Conservation (phyloP, 352 stramenopile species). For the Peronospora farinosa region DNA sequence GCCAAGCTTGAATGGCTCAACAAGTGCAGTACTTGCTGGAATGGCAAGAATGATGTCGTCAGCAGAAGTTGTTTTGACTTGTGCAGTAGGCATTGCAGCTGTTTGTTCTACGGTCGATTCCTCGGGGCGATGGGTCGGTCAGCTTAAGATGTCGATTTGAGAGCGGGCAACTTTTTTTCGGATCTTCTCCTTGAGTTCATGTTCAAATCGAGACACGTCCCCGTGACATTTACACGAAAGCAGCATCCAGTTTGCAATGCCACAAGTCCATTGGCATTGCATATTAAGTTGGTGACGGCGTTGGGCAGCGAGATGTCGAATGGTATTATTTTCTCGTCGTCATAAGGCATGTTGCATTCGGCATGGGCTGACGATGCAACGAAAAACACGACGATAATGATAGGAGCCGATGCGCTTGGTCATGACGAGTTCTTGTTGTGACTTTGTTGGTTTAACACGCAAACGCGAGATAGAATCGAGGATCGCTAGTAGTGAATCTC, state of each 20-base stretch:
- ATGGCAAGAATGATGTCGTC: constrained; percentile 41
- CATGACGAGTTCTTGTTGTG: background rate
- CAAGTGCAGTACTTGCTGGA: constrained; percentile 44
- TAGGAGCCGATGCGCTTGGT: background rate
- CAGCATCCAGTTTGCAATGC: constrained; percentile 47
- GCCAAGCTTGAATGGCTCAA: constrained; percentile 33
- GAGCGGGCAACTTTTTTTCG: too few species aligned
- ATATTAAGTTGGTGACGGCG: constrained; percentile 9
- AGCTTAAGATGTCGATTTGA: constrained; percentile 14
- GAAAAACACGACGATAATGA: constrained; percentile 5
- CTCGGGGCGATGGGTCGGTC: constrained; percentile 6
- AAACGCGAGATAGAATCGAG: too few species aligned
- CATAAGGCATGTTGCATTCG: constrained; percentile 28
- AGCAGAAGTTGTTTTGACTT: background rate
- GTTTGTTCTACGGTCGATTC: constrained; percentile 13
- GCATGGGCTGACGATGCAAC: constrained; percentile 3
- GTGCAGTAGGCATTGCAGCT: constrained; percentile 10
- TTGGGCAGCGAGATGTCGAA: constrained; percentile 7
- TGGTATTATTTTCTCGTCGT: constrained; percentile 23
- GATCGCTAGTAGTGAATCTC: too few species aligned
- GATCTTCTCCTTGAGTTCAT: too few species aligned
- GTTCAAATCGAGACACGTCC: too few species aligned
- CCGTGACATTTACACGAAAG: too few species aligned
- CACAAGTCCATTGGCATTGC: constrained; percentile 24
- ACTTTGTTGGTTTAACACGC: constrained; percentile 10